A percentile compares a stretch with the other conserved stretches of the same genome.
Conservation (phyloP, 2,329 filamentous ascomycete species). For the Alternaria arbusti region DNA sequence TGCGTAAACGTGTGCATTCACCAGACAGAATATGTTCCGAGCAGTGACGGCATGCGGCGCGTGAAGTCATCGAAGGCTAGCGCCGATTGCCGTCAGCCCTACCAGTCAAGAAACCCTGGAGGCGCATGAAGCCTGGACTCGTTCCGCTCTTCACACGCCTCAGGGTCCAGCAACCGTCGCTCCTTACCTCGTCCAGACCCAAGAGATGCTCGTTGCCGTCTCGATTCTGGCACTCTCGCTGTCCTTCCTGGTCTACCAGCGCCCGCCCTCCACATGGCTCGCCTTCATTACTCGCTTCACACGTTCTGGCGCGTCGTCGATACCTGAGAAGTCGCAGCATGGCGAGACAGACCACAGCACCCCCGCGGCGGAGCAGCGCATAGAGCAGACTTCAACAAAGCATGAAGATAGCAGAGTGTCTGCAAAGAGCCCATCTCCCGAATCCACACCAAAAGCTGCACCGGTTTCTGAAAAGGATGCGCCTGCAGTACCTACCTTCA, state of each 20-base stretch:
- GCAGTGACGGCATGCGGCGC: slow-evolving; percentile 17
- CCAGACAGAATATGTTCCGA: not conserved
- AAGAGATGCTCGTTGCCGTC: slow-evolving; percentile 48
- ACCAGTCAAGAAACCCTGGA: slow-evolving; percentile 10
- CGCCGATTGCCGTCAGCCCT: slow-evolving; percentile 22
- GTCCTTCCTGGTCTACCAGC: slow-evolving; percentile 44
- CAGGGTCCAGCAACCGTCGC: slow-evolving; percentile 18
- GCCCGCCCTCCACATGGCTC: slow-evolving; percentile 46
- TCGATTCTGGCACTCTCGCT: slow-evolving; percentile 48
- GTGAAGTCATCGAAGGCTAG: slow-evolving; percentile 19
- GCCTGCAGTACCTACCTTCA: slow-evolving; percentile 42
- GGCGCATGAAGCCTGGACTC: slow-evolving; percentile 6
- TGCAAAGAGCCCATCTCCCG: slow-evolving; percentile 26
- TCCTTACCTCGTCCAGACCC: slow-evolving; percentile 24
- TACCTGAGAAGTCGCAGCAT: slow-evolving; percentile 25
- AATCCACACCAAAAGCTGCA: slow-evolving; percentile 42
- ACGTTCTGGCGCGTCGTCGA: slow-evolving; percentile 13
- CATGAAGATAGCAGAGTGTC: not conserved
- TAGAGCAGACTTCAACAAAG: slow-evolving; percentile 17
- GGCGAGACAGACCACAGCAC: slow-evolving; percentile 9
- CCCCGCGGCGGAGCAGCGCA: slow-evolving; percentile 20
- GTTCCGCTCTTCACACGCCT: slow-evolving; percentile 11
- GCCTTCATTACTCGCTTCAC: slow-evolving; percentile 22
- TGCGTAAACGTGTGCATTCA: not conserved
- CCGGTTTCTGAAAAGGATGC: slow-evolving; percentile 21